These are phyloP conservation scores for Magnolia officinalis DNA, from an alignment of 164 flowering plant species.

Conservation along the genomic window DNA sequence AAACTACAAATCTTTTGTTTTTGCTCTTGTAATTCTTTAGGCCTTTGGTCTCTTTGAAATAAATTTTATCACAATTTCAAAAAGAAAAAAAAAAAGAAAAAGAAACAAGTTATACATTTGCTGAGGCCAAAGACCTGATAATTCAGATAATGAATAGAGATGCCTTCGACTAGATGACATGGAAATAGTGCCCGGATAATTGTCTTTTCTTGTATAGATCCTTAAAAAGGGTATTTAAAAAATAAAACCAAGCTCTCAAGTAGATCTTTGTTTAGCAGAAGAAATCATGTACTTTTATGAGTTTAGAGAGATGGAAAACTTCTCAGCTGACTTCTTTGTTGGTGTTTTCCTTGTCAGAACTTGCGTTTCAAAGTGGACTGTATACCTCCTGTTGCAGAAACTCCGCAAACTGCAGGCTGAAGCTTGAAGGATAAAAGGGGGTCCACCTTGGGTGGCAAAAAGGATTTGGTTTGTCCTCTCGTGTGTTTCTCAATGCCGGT, in stretches of 20 bases:
- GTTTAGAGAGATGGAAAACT: neutral
- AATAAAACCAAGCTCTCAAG: too few relatives aligned
- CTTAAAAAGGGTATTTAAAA: too few relatives aligned
- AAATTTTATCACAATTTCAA: too few relatives aligned
- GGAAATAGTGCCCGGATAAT: too few relatives aligned
- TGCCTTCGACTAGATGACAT: too few relatives aligned
- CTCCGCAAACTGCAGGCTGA: conserved; percentile 24
- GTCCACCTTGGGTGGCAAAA: neutral
- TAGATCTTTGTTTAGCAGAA: neutral
- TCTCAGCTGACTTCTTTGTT: neutral
- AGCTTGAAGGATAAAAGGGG: neutral
- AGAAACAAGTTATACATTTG: neutral
- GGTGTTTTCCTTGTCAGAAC: conserved; percentile 29
- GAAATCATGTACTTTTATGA: neutral
- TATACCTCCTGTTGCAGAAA: conserved; percentile 80
- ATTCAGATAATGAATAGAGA: too few relatives aligned
- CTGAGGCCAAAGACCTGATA: too few relatives aligned
- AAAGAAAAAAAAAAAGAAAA: too few relatives aligned
- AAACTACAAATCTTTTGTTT: too few relatives aligned
- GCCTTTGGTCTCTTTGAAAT: too few relatives aligned
- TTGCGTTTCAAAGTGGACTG: conserved; percentile 88
- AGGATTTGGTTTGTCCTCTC: neutral
- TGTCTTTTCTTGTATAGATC: too few relatives aligned
- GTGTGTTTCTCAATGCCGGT: neutral
- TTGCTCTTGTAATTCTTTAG: too few relatives aligned